Evolutionary conservation across 2,329 filamentous ascomycete species (phyloP), one percentile per base, ranked within the genome.

Genomic region (Ophiostoma tasmaniense): DNA sequence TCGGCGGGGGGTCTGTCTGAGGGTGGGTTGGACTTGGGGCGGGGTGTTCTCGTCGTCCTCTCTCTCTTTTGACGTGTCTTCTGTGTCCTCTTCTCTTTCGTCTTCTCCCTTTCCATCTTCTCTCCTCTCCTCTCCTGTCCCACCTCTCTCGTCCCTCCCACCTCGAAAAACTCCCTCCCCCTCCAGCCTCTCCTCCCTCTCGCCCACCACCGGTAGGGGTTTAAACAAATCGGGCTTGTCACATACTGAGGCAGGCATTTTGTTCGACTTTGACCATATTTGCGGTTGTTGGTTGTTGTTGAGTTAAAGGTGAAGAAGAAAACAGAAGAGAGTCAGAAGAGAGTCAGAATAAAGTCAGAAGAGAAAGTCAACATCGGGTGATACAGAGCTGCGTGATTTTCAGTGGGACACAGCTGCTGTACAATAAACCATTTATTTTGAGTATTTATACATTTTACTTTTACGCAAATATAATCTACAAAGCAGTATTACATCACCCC

Each of bases 211-310:
- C n/a, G 69, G 30, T 42, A 69, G 25, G 62, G 68, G 68, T 8
- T 52, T 74, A 67, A 68, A 66, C 22, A 69, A 30, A 61, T 61
- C 55, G 55, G 55, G 61, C 61, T 64, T 64, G 61, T 65, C 64
- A 85, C 84, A 78, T 85, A 86, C 84, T 87, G 77, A 87, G 82
- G 79, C 85, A 87, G 75, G 84, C 85, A 78, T 87, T 87, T 68
- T 87, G 84, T 73, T 84, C 82, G 75, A 84, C 82, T 75, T 81
- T 82, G 77, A 83, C 80, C 82, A 84, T 85, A 75, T 74, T 78
- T 77, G 59, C 33, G 22, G 45, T 68, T 8, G 33, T 64, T 50
- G 64, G 17, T 45, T 33, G 30, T 22, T n/a, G 75, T 74, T 78
- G 76, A 64, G 13, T 28, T 55, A 35, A 25, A 35, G 55, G 28